Conservation (phyloP, 1,284 basidiomycete genomes). For the Cryptococcus sp. region DNA sequence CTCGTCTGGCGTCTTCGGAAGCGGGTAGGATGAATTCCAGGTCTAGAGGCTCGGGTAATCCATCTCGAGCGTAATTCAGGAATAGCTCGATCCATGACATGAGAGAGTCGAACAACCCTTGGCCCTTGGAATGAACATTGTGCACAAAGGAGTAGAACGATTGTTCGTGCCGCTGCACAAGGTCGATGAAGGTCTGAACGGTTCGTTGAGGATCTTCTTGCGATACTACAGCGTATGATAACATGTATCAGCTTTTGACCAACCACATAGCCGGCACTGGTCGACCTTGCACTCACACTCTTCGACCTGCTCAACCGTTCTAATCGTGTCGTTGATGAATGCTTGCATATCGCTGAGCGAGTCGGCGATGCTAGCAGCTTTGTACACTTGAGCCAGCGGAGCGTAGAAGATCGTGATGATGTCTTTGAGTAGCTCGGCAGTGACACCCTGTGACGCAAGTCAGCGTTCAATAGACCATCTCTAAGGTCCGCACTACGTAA, state of each 20-base stretch:
- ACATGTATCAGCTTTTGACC: background rate
- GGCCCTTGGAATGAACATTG: slow-evolving; percentile 97
- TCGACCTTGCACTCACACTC: slow-evolving; percentile 64
- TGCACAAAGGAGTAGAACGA: slow-evolving; percentile 96
- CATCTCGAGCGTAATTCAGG: slow-evolving; percentile 87
- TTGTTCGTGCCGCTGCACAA: slow-evolving; percentile 92
- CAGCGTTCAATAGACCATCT: too few species aligned
- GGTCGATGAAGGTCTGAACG: slow-evolving; percentile 90
- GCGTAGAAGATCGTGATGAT: slow-evolving; percentile 99
- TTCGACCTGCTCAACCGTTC: slow-evolving; percentile 89
- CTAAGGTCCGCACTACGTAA: too few species aligned
- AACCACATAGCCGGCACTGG: slow-evolving; percentile 4
- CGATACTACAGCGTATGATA: slow-evolving; percentile 60
- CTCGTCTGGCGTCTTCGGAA: slow-evolving; percentile 68
- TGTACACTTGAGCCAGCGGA: slow-evolving; percentile 96
- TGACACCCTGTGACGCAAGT: slow-evolving; percentile 68
- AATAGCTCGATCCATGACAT: slow-evolving; percentile 98
- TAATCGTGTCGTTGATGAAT: slow-evolving; percentile 94
- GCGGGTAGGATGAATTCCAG: slow-evolving; percentile 86
- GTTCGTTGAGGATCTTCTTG: slow-evolving; percentile 81
- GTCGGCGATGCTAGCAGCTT: slow-evolving; percentile 95
- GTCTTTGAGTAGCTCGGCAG: slow-evolving; percentile 93
- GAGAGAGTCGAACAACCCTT: slow-evolving; percentile 87
- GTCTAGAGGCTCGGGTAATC: slow-evolving; percentile 66
- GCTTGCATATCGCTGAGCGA: slow-evolving; percentile 88